phyloP scores from a whole-genome alignment of 1,139 yeast species.

The Kodamaea sp. region DNA sequence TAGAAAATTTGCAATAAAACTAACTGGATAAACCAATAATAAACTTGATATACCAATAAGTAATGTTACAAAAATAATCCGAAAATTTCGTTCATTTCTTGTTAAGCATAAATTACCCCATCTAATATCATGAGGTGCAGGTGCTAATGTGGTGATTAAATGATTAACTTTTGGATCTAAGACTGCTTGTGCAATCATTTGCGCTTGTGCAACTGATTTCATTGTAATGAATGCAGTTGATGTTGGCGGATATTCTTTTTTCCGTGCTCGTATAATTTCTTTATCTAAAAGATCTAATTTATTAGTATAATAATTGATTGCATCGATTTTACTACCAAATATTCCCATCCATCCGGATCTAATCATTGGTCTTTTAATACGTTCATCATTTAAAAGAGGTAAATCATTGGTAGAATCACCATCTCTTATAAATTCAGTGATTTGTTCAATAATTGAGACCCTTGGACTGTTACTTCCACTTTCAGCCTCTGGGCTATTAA shows the following conservation, averaged over 20 bases:
- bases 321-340: slow-evolving; percentile 59
- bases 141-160: slow-evolving; percentile 71
- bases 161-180: slow-evolving; percentile 75
- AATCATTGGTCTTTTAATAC: slow-evolving; percentile 46
- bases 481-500: too few species aligned
- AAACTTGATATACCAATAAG: slow-evolving; percentile 62
- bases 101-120: slow-evolving; percentile 74
- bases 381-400: slow-evolving; percentile 30
- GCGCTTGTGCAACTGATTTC: slow-evolving; percentile 84
- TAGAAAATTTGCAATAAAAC: slow-evolving; percentile 68
- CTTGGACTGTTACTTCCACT: slow-evolving; percentile 4
- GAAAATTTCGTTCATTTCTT: slow-evolving; percentile 49
- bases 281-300: slow-evolving; percentile 55
- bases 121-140: slow-evolving; percentile 82
- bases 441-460: slow-evolving; percentile 19
- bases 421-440: slow-evolving; percentile 12
- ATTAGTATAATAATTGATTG: slow-evolving; percentile 58
- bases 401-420: slow-evolving; percentile 17
- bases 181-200: slow-evolving; percentile 85
- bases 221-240: slow-evolving; percentile 74
- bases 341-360: slow-evolving; percentile 50
- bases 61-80: slow-evolving; percentile 61
- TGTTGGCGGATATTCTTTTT: slow-evolving; percentile 59
- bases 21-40: slow-evolving; percentile 68
- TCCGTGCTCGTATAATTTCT: slow-evolving; percentile 53